A percentile compares a stretch with the other conserved stretches of the same genome.
These are phyloP conservation scores for Tephrocybe rancida DNA, from an alignment of 768 basidiomycete genomes.

Conservation along the genomic window DNA sequence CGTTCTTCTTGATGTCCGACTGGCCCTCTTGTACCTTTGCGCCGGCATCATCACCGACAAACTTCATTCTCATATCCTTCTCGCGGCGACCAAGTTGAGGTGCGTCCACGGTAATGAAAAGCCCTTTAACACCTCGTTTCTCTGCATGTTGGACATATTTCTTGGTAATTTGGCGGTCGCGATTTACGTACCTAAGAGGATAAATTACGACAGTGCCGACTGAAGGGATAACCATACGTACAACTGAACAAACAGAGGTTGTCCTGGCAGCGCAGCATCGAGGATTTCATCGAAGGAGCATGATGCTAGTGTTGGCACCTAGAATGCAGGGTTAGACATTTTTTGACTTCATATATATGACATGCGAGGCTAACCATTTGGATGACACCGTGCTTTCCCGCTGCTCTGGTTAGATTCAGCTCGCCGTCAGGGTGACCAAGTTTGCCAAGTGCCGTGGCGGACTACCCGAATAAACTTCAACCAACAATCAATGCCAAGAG, in stretches of 20 bases:
- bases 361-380: slow-evolving; percentile 40
- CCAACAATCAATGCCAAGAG: not conserved
- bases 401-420: slow-evolving; percentile 84
- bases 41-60: slow-evolving; percentile 64
- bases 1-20: slow-evolving; percentile 50
- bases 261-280: slow-evolving; percentile 76
- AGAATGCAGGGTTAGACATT: not conserved
- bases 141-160: slow-evolving; percentile 89
- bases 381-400: slow-evolving; percentile 66
- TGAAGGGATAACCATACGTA: slow-evolving; percentile 31
- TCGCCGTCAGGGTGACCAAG: slow-evolving; percentile 96
- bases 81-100: slow-evolving; percentile 92
- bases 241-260: slow-evolving; percentile 85
- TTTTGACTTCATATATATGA: not conserved
- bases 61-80: slow-evolving; percentile 95
- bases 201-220: not conserved
- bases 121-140: slow-evolving; percentile 81
- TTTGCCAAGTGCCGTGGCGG: slow-evolving; percentile 89
- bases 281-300: slow-evolving; percentile 95
- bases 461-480: slow-evolving; percentile 21
- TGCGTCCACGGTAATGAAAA: slow-evolving; percentile 97
- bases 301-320: slow-evolving; percentile 91
- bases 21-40: slow-evolving; percentile 26
- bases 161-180: slow-evolving; percentile 79
- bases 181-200: not conserved